phyloP scores from a whole-genome alignment of 805 yeast species.

The fission yeast (Schizosaccharomyces pombe) region ASM294v3 CU329670.1:3617501-3618000 shows the following conservation, averaged over 20 bases:
- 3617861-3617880: constrained; percentile 83
- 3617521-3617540: not conserved
- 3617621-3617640: constrained; percentile 74
- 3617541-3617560: constrained; percentile 90
- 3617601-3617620: constrained; percentile 86
- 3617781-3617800: constrained; percentile 93
- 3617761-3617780: constrained; percentile 99
- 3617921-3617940: constrained; percentile 73
- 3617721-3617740: constrained; percentile 67
- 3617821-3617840: constrained; percentile 87
- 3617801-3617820: constrained; percentile 94
- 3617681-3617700: constrained; percentile 99
- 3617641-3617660: constrained; percentile 67
- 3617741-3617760: constrained; percentile 92
- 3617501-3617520: not conserved
- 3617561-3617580: constrained; percentile 93
- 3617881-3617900: constrained; percentile 91
- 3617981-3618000: constrained; percentile 76
- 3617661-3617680: constrained; percentile 96
- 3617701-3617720: constrained; percentile 97
- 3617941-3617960: constrained; percentile 96
- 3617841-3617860: constrained; percentile 94
- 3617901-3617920: constrained; percentile 68
- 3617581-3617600: constrained; percentile 85
- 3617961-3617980: constrained; percentile 82